These are phyloP conservation scores for Candida montana DNA, from an alignment of 805 yeast species.

Conservation along the genomic window DNA sequence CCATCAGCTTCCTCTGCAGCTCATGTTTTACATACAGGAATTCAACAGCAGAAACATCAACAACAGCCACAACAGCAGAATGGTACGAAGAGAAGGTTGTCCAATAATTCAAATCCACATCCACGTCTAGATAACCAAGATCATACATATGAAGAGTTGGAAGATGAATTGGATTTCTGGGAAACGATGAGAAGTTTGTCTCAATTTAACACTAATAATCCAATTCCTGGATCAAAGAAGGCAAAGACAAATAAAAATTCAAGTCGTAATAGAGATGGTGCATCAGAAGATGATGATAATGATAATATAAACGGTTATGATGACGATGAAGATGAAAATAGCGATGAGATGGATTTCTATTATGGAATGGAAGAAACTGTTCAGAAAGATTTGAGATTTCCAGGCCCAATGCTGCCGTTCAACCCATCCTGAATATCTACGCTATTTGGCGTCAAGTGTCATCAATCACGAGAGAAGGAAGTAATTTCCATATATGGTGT, in stretches of 20 bases:
- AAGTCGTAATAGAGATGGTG: not conserved
- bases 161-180: slow-evolving; percentile 67
- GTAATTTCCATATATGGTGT: too few species aligned
- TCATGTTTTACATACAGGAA: too few species aligned
- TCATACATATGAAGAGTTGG: slow-evolving; percentile 40
- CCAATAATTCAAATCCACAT: slow-evolving; percentile 16
- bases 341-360: slow-evolving; percentile 1
- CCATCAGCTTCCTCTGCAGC: slow-evolving; percentile 18
- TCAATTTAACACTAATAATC: slow-evolving; percentile 28
- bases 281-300: slow-evolving; percentile 3
- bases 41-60: slow-evolving; percentile 2
- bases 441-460: too few species aligned
- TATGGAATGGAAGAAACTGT: slow-evolving; percentile 10
- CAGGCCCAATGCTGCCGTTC: slow-evolving; percentile 8
- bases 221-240: slow-evolving; percentile 8
- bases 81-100: slow-evolving; percentile 14
- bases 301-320: slow-evolving; percentile 1
- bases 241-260: slow-evolving; percentile 6
- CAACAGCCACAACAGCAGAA: slow-evolving; percentile 8
- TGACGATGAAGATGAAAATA: slow-evolving; percentile 1
- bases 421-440: slow-evolving; percentile 7
- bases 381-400: slow-evolving; percentile 4
- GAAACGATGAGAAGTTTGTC: slow-evolving; percentile 59
- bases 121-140: slow-evolving; percentile 5
- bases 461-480: too few species aligned